Conservation (phyloP, 257 asterid genomes). For the Solanum chiquidenum region DNA sequence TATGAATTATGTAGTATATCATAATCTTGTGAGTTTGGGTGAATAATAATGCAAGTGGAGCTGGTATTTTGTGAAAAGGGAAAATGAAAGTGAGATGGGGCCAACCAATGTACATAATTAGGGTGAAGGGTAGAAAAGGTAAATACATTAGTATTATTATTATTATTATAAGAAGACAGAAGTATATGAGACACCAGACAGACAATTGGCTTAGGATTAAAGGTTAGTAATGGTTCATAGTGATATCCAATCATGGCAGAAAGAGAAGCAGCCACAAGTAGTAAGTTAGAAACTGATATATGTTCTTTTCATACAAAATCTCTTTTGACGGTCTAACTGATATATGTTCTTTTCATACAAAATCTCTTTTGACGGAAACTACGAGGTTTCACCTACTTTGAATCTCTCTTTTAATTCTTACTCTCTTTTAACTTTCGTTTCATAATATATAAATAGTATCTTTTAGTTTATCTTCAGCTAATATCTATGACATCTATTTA, state of each 20-base stretch:
- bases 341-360: constrained; percentile 2
- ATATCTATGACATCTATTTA: too few species aligned
- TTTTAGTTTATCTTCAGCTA: fast-evolving
- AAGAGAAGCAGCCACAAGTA: background rate
- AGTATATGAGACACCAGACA: constrained; percentile 20
- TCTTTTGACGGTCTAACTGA: constrained; percentile 29
- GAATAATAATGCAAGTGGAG: background rate
- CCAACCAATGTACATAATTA: background rate
- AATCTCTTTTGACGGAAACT: constrained; percentile 32
- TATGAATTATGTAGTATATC: background rate
- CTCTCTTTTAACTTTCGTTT: background rate
- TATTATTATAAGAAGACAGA: background rate
- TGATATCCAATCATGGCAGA: constrained; percentile 16
- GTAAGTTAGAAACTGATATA: background rate
- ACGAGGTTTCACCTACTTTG: constrained; percentile 42
- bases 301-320: constrained; percentile 3
- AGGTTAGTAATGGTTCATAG: constrained; percentile 28
- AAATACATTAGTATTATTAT: background rate
- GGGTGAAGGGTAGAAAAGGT: constrained; percentile 8
- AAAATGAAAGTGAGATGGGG: background rate
- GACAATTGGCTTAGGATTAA: constrained; percentile 9
- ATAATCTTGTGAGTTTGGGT: background rate
- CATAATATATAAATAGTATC: too few species aligned
- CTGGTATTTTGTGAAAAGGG: background rate
- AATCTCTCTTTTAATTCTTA: constrained; percentile 4